A percentile compares a stretch with the other conserved stretches of the same genome.
These are phyloP conservation scores for Haplosporangium gracile DNA, from an alignment of 192 early-diverging fungal genomes.

Conservation along the genomic window DNA sequence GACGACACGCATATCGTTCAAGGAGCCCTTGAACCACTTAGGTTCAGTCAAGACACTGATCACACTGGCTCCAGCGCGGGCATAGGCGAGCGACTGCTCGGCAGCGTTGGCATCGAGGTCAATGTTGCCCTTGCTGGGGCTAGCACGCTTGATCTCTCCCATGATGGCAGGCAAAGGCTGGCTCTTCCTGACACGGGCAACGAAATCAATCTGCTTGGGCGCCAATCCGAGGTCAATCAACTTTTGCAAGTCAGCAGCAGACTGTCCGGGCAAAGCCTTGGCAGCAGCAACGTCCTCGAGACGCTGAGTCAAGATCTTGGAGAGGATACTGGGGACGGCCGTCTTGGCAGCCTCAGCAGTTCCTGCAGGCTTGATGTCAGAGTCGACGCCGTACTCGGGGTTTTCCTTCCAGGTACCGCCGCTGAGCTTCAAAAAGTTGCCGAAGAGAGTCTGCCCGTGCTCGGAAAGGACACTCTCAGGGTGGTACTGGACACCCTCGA, in stretches of 20 bases:
- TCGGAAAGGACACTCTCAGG: conserved; percentile 98
- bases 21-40: conserved; percentile 97
- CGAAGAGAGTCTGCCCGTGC: conserved; percentile 87
- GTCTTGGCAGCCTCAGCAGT: conserved; percentile 50
- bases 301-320: conserved; percentile 86
- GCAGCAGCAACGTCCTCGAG: conserved; percentile 81
- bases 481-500: conserved; percentile 99
- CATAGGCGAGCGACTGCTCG: conserved; percentile 88
- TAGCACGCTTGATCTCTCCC: conserved; percentile 99
- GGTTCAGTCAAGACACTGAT: conserved; percentile 99
- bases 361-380: conserved; percentile 64
- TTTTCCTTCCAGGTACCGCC: conserved; percentile 91
- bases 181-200: conserved; percentile 71
- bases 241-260: conserved; percentile 74
- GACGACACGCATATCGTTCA: conserved; percentile 94
- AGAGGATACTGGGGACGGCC: conserved; percentile 76
- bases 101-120: conserved; percentile 86
- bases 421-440: conserved; percentile 89
- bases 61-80: conserved; percentile 88
- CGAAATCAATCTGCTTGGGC: conserved; percentile 85
- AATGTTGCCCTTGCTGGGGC: conserved; percentile 96
- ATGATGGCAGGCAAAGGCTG: conserved; percentile 79
- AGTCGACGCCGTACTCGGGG: conserved; percentile 57
- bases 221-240: conserved; percentile 80
- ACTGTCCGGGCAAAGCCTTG: conserved; percentile 79